Conservation (phyloP, 2,329 filamentous ascomycete species). For the Pseudogymnoascus sp. region DNA sequence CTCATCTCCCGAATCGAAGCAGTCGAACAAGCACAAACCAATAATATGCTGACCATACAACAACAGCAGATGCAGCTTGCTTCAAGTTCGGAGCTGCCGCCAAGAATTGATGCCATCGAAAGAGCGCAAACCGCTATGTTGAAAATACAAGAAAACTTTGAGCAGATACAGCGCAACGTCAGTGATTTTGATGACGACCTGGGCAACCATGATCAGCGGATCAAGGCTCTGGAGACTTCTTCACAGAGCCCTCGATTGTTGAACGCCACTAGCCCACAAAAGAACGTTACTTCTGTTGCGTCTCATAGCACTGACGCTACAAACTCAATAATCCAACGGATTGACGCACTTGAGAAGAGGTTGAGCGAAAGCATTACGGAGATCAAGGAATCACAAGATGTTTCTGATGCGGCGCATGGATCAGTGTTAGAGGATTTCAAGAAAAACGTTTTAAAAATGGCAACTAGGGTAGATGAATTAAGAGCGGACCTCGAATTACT, state of each 20-base stretch:
- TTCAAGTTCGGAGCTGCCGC: not conserved
- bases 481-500: not conserved
- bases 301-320: not conserved
- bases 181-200: not conserved
- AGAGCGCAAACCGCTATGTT: not conserved
- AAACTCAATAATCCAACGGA: not conserved
- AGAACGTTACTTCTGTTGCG: not conserved
- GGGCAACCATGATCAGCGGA: not conserved
- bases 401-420: not conserved
- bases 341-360: not conserved
- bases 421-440: not conserved
- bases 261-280: not conserved
- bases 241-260: not conserved
- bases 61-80: conserved; percentile 1
- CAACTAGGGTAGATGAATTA: not conserved
- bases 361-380: not conserved
- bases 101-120: not conserved
- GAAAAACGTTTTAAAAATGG: not conserved
- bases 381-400: not conserved
- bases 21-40: not conserved
- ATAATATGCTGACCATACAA: not conserved
- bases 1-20: not conserved
- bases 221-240: not conserved
- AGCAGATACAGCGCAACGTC: not conserved
- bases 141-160: not conserved